phyloP scores from a whole-genome alignment of 2,329 filamentous ascomycete species.

The Claviceps arundinis region DNA sequence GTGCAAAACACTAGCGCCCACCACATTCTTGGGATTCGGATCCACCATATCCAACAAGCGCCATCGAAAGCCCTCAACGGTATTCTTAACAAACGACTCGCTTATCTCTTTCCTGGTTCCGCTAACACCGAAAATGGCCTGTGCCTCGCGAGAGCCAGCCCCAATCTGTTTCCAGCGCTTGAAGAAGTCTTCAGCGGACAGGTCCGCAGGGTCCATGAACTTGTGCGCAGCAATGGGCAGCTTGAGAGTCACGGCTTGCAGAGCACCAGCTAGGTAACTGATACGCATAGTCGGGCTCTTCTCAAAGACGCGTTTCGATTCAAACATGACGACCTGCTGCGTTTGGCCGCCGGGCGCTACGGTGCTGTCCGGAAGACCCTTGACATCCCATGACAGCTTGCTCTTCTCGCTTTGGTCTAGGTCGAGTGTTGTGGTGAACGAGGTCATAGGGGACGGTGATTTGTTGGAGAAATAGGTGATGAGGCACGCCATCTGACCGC shows the following conservation, averaged over 20 bases:
- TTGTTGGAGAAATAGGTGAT: constrained; percentile 97
- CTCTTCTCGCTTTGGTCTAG: constrained; percentile 54
- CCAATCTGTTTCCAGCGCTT: constrained; percentile 99
- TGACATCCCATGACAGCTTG: constrained; percentile 72
- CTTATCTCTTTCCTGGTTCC: constrained; percentile 47
- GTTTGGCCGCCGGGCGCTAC: constrained; percentile 65
- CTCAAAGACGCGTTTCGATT: constrained; percentile 67
- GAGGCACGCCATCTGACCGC: constrained; percentile 85
- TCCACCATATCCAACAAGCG: constrained; percentile 75
- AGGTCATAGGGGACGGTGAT: constrained; percentile 68
- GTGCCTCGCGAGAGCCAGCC: constrained; percentile 71
- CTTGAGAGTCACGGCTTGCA: constrained; percentile 86
- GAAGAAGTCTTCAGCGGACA: constrained; percentile 90
- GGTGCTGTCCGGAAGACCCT: constrained; percentile 73
- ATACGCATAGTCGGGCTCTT: constrained; percentile 84
- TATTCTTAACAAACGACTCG: constrained; percentile 55
- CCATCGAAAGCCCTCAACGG: constrained; percentile 81
- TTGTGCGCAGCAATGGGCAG: constrained; percentile 83
- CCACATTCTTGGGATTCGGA: constrained; percentile 85
- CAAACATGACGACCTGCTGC: constrained; percentile 91
- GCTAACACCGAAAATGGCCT: constrained; percentile 65
- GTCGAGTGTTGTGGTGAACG: constrained; percentile 89
- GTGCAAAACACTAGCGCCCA: constrained; percentile 78
- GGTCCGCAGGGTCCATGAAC: constrained; percentile 87
- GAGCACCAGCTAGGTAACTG: constrained; percentile 82